These are phyloP conservation scores for Globisporangium parvum DNA, from an alignment of 352 stramenopile genomes.

Conservation along the genomic window DNA sequence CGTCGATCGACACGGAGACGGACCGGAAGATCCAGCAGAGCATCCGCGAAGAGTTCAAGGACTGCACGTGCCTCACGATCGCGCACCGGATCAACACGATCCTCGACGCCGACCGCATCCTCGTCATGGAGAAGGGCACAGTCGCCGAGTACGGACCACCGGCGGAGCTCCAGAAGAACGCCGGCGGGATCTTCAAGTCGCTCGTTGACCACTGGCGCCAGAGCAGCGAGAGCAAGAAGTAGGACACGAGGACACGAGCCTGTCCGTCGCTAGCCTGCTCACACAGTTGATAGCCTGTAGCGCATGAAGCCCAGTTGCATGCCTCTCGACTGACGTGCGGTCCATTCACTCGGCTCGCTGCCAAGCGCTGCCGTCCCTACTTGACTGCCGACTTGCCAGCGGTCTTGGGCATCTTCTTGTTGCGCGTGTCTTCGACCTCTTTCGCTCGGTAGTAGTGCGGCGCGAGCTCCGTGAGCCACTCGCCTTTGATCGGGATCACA, in stretches of 20 bases:
- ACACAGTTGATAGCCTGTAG: too few species aligned
- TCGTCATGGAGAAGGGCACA: slow-evolving; percentile 92
- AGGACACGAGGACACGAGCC: too few species aligned
- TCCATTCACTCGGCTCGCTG: too few species aligned
- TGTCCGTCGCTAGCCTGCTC: too few species aligned
- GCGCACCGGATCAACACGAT: slow-evolving; percentile 96
- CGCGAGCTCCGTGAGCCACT: slow-evolving; percentile 98
- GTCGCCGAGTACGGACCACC: slow-evolving; percentile 94
- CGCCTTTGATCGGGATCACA: slow-evolving; percentile 94
- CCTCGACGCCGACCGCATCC: slow-evolving; percentile 92
- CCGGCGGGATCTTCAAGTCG: slow-evolving; percentile 62
- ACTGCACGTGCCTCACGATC: slow-evolving; percentile 95
- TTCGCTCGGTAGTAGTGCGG: slow-evolving; percentile 99
- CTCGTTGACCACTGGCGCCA: slow-evolving; percentile 79
- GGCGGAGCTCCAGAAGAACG: slow-evolving; percentile 52
- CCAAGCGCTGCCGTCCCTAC: too few species aligned
- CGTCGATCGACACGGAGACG: slow-evolving; percentile 85
- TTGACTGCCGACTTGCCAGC: slow-evolving; percentile 37
- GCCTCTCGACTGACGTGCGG: too few species aligned
- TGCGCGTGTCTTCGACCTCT: slow-evolving; percentile 93
- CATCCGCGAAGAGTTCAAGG: slow-evolving; percentile 91
- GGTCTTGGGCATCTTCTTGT: slow-evolving; percentile 97
- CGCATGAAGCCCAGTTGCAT: too few species aligned
- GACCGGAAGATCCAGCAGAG: slow-evolving; percentile 88
- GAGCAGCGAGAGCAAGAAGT: neutral